A percentile compares a stretch with the other conserved stretches of the same genome.
phyloP scores from a whole-genome alignment of 352 stramenopile genomes.

The Globisporangium uncinulatum region DNA sequence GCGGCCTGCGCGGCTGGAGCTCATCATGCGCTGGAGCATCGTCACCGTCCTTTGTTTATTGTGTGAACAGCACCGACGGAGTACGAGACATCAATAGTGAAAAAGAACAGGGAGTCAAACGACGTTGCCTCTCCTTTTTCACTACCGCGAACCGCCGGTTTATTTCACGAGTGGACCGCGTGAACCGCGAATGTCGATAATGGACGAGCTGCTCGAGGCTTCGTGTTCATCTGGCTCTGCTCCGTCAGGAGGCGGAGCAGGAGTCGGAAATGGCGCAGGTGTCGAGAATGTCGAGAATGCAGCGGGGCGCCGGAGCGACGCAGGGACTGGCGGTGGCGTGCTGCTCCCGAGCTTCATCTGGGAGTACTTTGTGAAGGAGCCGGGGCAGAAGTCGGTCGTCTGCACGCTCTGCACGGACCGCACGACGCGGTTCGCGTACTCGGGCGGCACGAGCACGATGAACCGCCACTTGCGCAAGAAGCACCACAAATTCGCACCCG shows the following conservation, averaged over 20 bases:
- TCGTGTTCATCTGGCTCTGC: too few relatives aligned
- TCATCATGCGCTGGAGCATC: slow-evolving; percentile 7
- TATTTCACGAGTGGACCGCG: too few relatives aligned
- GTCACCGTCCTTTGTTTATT: background rate
- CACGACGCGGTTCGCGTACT: slow-evolving; percentile 75
- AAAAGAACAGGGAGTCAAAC: too few relatives aligned
- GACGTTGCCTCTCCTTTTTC: too few relatives aligned
- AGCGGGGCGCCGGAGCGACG: background rate
- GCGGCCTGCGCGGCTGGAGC: background rate
- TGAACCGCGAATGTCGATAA: too few relatives aligned
- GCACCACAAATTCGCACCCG: slow-evolving; percentile 72
- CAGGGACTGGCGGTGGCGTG: slow-evolving; percentile 4
- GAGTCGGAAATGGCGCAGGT: too few relatives aligned
- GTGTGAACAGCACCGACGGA: too few relatives aligned
- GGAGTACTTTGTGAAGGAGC: slow-evolving; percentile 81
- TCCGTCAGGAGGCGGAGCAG: too few relatives aligned
- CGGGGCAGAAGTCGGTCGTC: slow-evolving; percentile 70
- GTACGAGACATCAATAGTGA: too few relatives aligned
- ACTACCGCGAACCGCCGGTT: too few relatives aligned
- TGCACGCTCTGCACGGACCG: slow-evolving; percentile 67
- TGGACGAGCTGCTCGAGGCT: too few relatives aligned
- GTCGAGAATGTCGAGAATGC: too few relatives aligned
- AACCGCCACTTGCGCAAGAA: slow-evolving; percentile 80
- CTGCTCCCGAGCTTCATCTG: slow-evolving; percentile 77
- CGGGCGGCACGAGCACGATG: slow-evolving; percentile 78